phyloP scores from a whole-genome alignment of 768 basidiomycete genomes.

The Russula emetica region DNA sequence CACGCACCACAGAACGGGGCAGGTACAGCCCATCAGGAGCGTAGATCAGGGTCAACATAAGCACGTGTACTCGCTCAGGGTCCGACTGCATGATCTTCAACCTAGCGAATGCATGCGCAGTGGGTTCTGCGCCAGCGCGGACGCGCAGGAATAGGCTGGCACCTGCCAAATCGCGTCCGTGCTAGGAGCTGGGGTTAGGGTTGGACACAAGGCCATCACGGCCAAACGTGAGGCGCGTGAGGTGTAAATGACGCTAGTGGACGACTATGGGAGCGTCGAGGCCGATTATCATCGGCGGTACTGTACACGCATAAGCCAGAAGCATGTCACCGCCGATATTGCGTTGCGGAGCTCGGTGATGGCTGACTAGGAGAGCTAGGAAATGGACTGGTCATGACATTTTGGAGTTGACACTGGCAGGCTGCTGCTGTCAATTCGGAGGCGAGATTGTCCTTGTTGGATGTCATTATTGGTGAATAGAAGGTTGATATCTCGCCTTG shows the following conservation, averaged over 20 bases:
- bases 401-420: not conserved
- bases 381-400: conserved; percentile 11
- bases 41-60: too few relatives aligned
- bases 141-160: conserved; percentile 34
- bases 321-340: conserved; percentile 24
- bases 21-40: too few relatives aligned
- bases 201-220: conserved; percentile 50
- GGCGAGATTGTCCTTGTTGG: not conserved
- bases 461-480: not conserved
- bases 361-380: conserved; percentile 28
- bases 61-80: conserved; percentile 42
- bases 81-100: conserved; percentile 44
- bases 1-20: too few relatives aligned
- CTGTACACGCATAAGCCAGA: not conserved
- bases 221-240: conserved; percentile 77
- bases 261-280: conserved; percentile 37
- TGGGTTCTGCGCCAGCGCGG: conserved; percentile 33
- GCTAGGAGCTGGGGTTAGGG: not conserved
- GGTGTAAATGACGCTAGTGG: conserved; percentile 52
- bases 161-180: too few relatives aligned
- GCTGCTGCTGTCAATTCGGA: not conserved
- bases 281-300: conserved; percentile 33
- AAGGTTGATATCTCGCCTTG: too few relatives aligned
- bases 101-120: conserved; percentile 42
- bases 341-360: conserved; percentile 34